Conservation (phyloP, 2,329 filamentous ascomycete genomes). For the Juglanconis juglandina region DNA sequence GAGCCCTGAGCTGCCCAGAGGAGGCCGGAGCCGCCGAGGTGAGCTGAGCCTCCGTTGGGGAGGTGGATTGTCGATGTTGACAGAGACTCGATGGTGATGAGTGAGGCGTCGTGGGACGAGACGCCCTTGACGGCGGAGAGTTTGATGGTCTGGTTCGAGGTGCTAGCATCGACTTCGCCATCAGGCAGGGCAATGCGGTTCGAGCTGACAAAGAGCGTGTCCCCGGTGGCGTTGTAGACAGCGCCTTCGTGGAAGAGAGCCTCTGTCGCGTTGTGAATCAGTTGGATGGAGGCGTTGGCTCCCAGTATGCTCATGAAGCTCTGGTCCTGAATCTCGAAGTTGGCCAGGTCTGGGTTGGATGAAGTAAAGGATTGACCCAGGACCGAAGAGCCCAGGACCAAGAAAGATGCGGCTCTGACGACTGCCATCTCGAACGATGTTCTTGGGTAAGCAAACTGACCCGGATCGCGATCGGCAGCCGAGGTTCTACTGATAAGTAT, state of each 20-base stretch:
- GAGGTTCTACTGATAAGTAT: too few species aligned
- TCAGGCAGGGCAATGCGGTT: slow-evolving; percentile 16
- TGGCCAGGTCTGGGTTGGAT: slow-evolving; percentile 15
- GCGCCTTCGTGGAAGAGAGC: slow-evolving; percentile 17
- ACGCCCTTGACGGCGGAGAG: slow-evolving; percentile 11
- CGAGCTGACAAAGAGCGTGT: slow-evolving; percentile 15
- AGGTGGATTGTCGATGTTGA: slow-evolving; percentile 4
- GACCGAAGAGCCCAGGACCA: slow-evolving; percentile 3
- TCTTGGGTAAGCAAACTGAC: too few species aligned
- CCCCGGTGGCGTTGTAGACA: slow-evolving; percentile 8
- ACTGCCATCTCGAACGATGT: not conserved
- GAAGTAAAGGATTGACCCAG: not conserved
- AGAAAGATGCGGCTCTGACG: not conserved
- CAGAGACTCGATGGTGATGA: slow-evolving; percentile 6
- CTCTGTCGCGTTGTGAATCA: slow-evolving; percentile 15
- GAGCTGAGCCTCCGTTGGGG: slow-evolving; percentile 12
- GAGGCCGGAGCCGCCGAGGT: not conserved
- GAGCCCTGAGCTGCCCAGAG: slow-evolving; percentile 17
- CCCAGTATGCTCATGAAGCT: slow-evolving; percentile 14
- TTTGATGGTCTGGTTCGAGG: slow-evolving; percentile 15
- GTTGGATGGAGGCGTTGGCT: slow-evolving; percentile 13
- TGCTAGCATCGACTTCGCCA: slow-evolving; percentile 11
- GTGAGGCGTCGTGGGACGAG: not conserved
- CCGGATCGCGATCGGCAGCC: too few species aligned
- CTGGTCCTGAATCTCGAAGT: slow-evolving; percentile 7